phyloP scores from a whole-genome alignment of 768 basidiomycete species.

The Inosperma sp. region DNA sequence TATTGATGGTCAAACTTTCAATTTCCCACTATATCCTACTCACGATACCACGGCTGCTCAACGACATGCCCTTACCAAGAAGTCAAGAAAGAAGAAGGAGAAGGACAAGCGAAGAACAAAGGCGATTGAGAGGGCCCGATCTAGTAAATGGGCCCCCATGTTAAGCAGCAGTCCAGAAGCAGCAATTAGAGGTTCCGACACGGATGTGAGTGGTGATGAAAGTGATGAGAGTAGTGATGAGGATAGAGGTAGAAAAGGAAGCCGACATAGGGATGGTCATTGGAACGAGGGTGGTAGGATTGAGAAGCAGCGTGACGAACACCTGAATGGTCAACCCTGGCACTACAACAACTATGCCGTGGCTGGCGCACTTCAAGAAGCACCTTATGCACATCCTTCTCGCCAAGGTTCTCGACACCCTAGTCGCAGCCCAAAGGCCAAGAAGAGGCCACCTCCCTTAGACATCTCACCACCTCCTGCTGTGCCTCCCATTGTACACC shows the following conservation, averaged over 20 bases:
- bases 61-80: conserved; percentile 7
- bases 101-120: conserved; percentile 10
- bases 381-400: not conserved
- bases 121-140: conserved; percentile 11
- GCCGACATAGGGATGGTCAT: not conserved
- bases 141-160: conserved; percentile 3
- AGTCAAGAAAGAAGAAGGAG: conserved; percentile 16
- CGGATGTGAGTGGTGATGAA: conserved; percentile 3
- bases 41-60: not conserved
- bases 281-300: not conserved
- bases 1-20: not conserved
- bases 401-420: too few species aligned
- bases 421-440: too few species aligned
- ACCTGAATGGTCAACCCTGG: not conserved
- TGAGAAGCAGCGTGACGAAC: not conserved
- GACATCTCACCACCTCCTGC: conserved; percentile 10
- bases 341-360: not conserved
- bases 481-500: not conserved
- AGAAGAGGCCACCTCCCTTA: conserved; percentile 15
- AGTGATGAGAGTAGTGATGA: not conserved
- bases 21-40: conserved; percentile 5
- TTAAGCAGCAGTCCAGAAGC: not conserved
- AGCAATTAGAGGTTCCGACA: not conserved
- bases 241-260: not conserved
- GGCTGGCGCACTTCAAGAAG: not conserved